phyloP scores from a whole-genome alignment of 768 basidiomycete species.

The Rhodotorula diobovata region DNA sequence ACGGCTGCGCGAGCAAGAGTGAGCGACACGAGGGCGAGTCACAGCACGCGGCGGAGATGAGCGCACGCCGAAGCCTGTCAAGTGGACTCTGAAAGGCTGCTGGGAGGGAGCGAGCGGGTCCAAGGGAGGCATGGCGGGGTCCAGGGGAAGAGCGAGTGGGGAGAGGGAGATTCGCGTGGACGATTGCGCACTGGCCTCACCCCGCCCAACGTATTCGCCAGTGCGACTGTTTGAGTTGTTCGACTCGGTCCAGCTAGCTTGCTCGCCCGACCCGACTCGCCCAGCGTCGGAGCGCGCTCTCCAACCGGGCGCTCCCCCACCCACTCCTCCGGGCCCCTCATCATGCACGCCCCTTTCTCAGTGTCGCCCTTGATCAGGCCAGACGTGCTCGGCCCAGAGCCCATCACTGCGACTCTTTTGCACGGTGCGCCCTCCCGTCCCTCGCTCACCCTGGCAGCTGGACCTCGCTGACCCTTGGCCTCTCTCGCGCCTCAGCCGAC shows the following conservation, averaged over 20 bases:
- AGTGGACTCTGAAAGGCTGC: neutral
- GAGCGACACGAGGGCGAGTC: no score
- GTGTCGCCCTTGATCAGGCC: constrained; percentile 19
- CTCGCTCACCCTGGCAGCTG: rapidly evolving
- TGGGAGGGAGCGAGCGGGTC: neutral
- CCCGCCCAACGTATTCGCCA: no score
- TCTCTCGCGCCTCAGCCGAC: constrained; percentile 13
- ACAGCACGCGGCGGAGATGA: no score
- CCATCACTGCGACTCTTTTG: constrained; percentile 12
- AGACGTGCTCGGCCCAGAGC: constrained; percentile 13
- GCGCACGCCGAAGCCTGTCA: constrained; percentile 16
- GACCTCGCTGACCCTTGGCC: neutral
- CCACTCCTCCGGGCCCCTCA: neutral
- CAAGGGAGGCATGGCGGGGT: neutral
- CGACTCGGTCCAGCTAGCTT: no score
- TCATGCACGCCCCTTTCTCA: constrained; percentile 26
- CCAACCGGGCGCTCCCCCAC: neutral
- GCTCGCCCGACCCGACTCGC: neutral
- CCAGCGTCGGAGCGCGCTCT: no score
- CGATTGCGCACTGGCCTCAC: no score
- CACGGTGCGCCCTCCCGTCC: constrained; percentile 13
- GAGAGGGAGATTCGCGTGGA: no score
- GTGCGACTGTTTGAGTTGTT: no score
- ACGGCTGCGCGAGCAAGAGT: neutral
- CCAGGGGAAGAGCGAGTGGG: neutral